Evolutionary conservation across 2,329 filamentous ascomycete genomes (phyloP).

Genomic region (Verticillium nubilum): DNA sequence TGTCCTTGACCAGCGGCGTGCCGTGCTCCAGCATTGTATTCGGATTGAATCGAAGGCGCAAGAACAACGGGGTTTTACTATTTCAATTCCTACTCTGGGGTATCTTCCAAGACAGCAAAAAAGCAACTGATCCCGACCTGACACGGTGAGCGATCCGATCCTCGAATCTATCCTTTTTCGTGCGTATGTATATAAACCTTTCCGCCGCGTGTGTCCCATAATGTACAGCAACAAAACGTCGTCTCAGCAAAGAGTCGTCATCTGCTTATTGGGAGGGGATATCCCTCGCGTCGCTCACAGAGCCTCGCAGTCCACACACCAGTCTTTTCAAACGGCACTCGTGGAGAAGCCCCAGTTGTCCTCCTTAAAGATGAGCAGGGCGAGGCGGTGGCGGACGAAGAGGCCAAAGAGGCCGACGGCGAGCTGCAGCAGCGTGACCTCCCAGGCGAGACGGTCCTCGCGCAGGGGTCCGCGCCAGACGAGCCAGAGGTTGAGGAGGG

Average conservation of each 20-base stretch:
- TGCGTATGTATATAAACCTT: too few species aligned
- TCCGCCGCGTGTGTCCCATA: too few species aligned
- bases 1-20: too few species aligned
- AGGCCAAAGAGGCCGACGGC: slow-evolving; percentile 74
- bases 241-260: too few species aligned
- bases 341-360: slow-evolving; percentile 61
- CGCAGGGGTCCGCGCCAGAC: slow-evolving; percentile 90
- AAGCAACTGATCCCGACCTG: not conserved
- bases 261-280: too few species aligned
- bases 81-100: not conserved
- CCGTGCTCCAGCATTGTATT: too few species aligned
- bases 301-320: too few species aligned
- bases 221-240: not conserved
- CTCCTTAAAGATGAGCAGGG: slow-evolving; percentile 80
- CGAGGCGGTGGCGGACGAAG: slow-evolving; percentile 79
- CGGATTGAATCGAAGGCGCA: too few species aligned
- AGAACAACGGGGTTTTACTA: not conserved
- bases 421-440: slow-evolving; percentile 75
- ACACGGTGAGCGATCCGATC: not conserved
- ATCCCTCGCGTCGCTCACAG: too few species aligned
- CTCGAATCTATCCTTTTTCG: not conserved
- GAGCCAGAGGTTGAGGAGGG: slow-evolving; percentile 91
- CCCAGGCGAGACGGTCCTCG: slow-evolving; percentile 76
- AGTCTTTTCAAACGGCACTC: not conserved
- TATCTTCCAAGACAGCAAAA: not conserved